phyloP scores from a whole-genome alignment of 176 grass and related monocot species.

The Carex kokanica region DNA sequence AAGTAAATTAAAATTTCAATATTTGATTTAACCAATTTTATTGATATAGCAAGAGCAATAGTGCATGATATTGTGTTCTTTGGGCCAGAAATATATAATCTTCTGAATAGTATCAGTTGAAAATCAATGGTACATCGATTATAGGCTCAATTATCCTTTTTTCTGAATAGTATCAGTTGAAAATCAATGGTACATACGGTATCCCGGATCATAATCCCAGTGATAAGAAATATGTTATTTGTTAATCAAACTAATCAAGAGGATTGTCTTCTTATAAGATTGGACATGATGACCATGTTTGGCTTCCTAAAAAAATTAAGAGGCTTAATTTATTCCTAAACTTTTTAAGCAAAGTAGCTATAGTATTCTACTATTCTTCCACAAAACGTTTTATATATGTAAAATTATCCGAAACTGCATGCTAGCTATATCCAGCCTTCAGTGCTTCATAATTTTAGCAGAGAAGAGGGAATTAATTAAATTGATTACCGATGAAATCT shows the following conservation, averaged over 20 bases:
- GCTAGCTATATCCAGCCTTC: not conserved
- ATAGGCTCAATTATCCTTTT: not conserved
- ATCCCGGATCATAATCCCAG: not conserved
- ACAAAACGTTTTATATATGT: too few relatives aligned
- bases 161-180: too few relatives aligned
- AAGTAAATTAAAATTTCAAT: not conserved
- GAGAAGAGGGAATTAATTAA: not conserved
- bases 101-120: not conserved
- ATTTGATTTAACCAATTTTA: not conserved
- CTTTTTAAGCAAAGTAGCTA: too few relatives aligned
- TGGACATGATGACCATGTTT: too few relatives aligned
- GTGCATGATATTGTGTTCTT: not conserved
- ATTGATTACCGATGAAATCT: not conserved
- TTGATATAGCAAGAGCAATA: not conserved
- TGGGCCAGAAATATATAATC: not conserved
- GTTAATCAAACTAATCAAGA: not conserved
- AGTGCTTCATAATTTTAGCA: not conserved
- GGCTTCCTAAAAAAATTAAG: too few relatives aligned
- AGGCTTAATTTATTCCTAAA: too few relatives aligned
- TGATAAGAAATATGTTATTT: not conserved
- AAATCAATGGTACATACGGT: too few relatives aligned
- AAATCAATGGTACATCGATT: not conserved
- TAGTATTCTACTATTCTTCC: too few relatives aligned
- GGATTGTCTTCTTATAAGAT: too few relatives aligned
- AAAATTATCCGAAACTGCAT: too few relatives aligned